A percentile compares a stretch with the other conserved stretches of the same genome.
phyloP scores from a whole-genome alignment of 1,139 yeast genomes.

The Protomyces inundatus region DNA sequence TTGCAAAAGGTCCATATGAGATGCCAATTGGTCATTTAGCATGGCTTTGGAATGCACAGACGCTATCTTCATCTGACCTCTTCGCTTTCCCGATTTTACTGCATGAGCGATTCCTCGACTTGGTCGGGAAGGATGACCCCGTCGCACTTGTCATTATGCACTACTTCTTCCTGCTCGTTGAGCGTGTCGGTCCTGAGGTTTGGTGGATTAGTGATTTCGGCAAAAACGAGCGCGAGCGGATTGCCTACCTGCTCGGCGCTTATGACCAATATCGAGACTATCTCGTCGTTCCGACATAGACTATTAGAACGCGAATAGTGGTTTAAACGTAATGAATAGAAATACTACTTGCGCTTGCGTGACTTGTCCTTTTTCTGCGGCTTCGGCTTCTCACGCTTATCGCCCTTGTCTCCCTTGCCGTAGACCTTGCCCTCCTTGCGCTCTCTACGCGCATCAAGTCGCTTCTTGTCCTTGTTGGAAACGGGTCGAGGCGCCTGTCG shows the following conservation, averaged over 20 bases:
- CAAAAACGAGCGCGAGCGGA: slow-evolving; percentile 11
- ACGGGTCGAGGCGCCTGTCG: slow-evolving; percentile 11
- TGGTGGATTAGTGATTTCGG: slow-evolving; percentile 24
- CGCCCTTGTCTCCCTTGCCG: background rate
- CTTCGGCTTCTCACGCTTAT: background rate
- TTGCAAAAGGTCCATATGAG: slow-evolving; percentile 15
- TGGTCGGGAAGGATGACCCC: slow-evolving; percentile 17
- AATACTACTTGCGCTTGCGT: background rate
- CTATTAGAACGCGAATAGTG: too few species aligned
- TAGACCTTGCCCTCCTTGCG: slow-evolving; percentile 4
- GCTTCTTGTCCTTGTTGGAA: slow-evolving; percentile 24
- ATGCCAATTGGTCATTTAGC: slow-evolving; percentile 16
- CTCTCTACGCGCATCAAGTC: slow-evolving; percentile 13
- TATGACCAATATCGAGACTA: background rate
- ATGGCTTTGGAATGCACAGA: slow-evolving; percentile 3
- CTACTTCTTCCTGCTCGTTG: slow-evolving; percentile 14
- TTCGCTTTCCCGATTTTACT: slow-evolving; percentile 18
- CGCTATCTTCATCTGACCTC: slow-evolving; percentile 3
- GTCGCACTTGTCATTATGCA: slow-evolving; percentile 15
- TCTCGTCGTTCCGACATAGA: background rate
- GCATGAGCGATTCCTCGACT: slow-evolving; percentile 11
- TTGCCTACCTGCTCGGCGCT: background rate
- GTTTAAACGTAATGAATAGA: background rate
- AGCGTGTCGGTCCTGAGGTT: slow-evolving; percentile 13
- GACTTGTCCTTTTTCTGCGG: background rate